Evolutionary conservation across 805 yeast species (phyloP).

Genomic region (Sugiyamaella valdiviana): DNA sequence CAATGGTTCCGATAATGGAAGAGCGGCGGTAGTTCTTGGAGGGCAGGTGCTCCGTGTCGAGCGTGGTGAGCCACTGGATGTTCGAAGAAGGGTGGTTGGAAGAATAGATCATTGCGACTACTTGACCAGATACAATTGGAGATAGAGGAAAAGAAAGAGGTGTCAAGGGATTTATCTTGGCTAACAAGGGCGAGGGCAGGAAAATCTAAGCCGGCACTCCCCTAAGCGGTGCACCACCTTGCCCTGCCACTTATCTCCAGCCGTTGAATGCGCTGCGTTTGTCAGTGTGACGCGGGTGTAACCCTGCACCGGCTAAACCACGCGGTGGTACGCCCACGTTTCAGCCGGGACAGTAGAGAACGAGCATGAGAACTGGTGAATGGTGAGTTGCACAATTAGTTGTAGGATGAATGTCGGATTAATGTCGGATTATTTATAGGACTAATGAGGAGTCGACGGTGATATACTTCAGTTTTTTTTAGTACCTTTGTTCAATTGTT

Average conservation of each 20-base stretch:
- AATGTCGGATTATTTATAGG: no score
- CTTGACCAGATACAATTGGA: neutral
- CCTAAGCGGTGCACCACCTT: constrained; percentile 1
- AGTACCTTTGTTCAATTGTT: no score
- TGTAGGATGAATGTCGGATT: no score
- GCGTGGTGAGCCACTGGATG: constrained; percentile 76
- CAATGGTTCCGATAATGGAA: constrained; percentile 97
- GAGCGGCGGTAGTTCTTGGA: constrained; percentile 79
- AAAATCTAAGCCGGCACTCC: constrained; percentile 4
- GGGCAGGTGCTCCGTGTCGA: constrained; percentile 69
- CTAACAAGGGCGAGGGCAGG: constrained; percentile 3
- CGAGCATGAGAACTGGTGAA: neutral
- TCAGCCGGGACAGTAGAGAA: no score
- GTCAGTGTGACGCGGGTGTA: no score
- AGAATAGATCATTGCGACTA: constrained; percentile 22
- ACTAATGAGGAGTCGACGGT: no score
- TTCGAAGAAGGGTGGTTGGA: constrained; percentile 29
- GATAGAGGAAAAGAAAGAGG: neutral
- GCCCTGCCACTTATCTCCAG: constrained; percentile 1
- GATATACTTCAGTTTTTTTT: no score
- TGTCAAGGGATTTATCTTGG: constrained; percentile 1
- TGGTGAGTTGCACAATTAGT: constrained; percentile 1
- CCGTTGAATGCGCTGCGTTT: neutral
- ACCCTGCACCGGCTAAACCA: no score
- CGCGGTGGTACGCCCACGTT: no score